Evolutionary conservation across 306 rosid genomes (phyloP), one percentile per base, ranked within the genome.

Genomic region (Rosa lucieae): DNA sequence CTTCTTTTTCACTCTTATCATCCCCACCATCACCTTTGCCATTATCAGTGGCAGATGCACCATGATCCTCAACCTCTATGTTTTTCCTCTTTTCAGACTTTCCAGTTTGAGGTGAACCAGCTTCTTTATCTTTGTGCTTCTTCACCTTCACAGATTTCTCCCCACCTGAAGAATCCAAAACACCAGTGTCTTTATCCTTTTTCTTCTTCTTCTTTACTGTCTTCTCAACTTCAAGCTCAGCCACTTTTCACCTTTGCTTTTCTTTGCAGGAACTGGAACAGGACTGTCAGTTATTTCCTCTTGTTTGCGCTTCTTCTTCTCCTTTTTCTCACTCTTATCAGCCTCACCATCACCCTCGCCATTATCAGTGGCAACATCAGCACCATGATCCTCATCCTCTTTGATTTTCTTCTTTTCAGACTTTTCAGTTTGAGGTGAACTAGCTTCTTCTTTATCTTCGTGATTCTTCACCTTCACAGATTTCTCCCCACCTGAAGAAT

Each of bases 71-170:
- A 8, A 81, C 83, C 0, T 81, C 90, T 55, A 90, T 92, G 40
- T 81, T 87, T 75, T 91, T 91, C 79, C 88, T 89, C 89, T 89
- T 88, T 88, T 90, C 96, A 12, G 91, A 85, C 84, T 90, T 90
- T 46, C 81, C 91, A 49, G 77, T 10, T 56, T 81, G 88, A 0
- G 90, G 89, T 4, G 87, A 85, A 52, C 72, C 87, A 65, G 74
- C 86, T 62, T 85, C 77, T 63, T 87, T 81, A 75, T 87, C 89
- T 77, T 79, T 76, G 46, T 43, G 46, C 49, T 70, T 70, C 53
- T 80, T 70, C 81, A 77, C 83, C 71, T 67, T 81, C 65, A 55
- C 86, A 40, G 70, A 39, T 62, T 81, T 85, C 74, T 87, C 90
- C 67, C 81, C 90, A 13, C 78, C 82, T 0, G 86, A 66, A 74